Percentiles rank a stretch among this genome's conserved stretches.
phyloP scores from a whole-genome alignment of 2,329 filamentous ascomycete genomes.

The Colletotrichum shisoi region DNA sequence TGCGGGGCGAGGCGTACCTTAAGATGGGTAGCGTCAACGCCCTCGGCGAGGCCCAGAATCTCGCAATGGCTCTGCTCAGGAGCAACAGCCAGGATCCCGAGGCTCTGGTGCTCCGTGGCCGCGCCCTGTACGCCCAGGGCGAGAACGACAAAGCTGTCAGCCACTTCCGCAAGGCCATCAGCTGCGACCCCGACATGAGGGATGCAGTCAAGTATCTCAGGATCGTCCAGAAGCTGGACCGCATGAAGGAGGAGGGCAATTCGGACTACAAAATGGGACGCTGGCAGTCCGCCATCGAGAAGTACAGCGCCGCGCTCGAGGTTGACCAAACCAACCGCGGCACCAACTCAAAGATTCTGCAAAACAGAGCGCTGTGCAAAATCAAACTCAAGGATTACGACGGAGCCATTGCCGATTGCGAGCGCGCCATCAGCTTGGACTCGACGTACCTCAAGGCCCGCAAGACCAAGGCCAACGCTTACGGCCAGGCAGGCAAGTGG shows the following conservation, averaged over 20 bases:
- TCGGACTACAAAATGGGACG: constrained; percentile 84
- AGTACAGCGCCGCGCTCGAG: constrained; percentile 82
- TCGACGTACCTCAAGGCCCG: constrained; percentile 87
- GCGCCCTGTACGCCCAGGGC: constrained; percentile 86
- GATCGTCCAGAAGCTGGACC: constrained; percentile 88
- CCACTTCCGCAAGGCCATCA: constrained; percentile 88
- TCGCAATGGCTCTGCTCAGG: constrained; percentile 86
- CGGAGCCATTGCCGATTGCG: constrained; percentile 84
- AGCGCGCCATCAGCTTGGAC: constrained; percentile 82
- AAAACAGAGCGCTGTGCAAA: constrained; percentile 88
- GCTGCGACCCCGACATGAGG: constrained; percentile 89
- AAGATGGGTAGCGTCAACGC: constrained; percentile 92
- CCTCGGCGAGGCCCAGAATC: constrained; percentile 88
- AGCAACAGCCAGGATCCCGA: constrained; percentile 92
- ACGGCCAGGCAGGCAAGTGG: constrained; percentile 87
- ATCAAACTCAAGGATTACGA: constrained; percentile 85
- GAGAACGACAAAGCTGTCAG: constrained; percentile 95
- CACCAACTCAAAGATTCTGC: constrained; percentile 92
- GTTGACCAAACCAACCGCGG: constrained; percentile 89
- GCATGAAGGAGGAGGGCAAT: constrained; percentile 95
- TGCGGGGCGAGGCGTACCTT: constrained; percentile 89
- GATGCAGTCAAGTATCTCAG: constrained; percentile 88
- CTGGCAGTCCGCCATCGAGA: constrained; percentile 81
- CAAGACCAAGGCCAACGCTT: constrained; percentile 90
- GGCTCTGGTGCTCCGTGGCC: constrained; percentile 86